phyloP scores from a whole-genome alignment of 2,329 filamentous ascomycete genomes.

The Emergomyces orientalis region DNA sequence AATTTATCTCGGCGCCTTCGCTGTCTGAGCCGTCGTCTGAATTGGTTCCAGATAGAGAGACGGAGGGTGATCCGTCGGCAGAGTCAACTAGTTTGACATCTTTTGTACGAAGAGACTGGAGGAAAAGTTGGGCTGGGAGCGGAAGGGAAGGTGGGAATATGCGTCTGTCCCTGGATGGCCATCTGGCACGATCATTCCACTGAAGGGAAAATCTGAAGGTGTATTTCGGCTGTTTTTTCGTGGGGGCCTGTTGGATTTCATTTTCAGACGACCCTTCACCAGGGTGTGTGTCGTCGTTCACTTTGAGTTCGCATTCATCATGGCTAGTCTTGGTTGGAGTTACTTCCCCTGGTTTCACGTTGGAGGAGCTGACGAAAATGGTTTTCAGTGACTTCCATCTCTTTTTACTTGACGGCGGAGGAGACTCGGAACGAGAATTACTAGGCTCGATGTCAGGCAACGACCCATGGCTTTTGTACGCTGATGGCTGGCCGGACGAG shows the following conservation, averaged over 20 bases:
- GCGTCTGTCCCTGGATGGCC: conserved; percentile 43
- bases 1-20: conserved; percentile 13
- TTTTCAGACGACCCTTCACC: not conserved
- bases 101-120: conserved; percentile 32
- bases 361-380: conserved; percentile 40
- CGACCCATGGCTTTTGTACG: conserved; percentile 24
- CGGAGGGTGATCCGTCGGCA: conserved; percentile 14
- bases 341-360: conserved; percentile 37
- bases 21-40: conserved; percentile 15
- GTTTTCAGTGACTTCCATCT: conserved; percentile 46
- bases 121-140: conserved; percentile 44
- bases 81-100: conserved; percentile 12
- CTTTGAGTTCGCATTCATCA: conserved; percentile 26
- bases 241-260: not conserved
- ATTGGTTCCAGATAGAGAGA: conserved; percentile 14
- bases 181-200: conserved; percentile 47
- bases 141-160: conserved; percentile 50
- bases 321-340: conserved; percentile 31
- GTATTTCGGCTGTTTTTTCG: conserved; percentile 43
- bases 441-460: conserved; percentile 20
- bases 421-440: conserved; percentile 16
- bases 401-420: conserved; percentile 27
- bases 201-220: conserved; percentile 63
- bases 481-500: conserved; percentile 25
- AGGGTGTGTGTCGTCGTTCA: not conserved